Base-by-base conservation (phyloP, 1,284 basidiomycete species). In the Marasmius oreades region DNA sequence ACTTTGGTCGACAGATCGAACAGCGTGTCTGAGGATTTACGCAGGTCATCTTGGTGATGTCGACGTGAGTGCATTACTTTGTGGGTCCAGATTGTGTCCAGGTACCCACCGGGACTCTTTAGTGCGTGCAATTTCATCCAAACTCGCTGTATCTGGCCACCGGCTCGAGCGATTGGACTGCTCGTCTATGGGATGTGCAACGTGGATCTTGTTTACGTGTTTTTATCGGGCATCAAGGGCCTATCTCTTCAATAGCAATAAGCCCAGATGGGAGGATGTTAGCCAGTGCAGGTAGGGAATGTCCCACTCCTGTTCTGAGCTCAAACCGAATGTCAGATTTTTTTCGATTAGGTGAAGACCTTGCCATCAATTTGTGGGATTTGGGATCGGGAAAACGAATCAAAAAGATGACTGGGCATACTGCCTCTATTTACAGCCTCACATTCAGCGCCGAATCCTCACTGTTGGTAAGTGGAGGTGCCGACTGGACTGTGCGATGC, bases 171-270 rank as follows among this genome's bases (percentile, higher is more conserved):
- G 97, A 99, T 70, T 90, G 92, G 79, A 95, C 95, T 5, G 93
- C 94, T 60, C 85, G 97, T 45, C 73, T 99, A 37, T 99, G 97
- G 97, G 97, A 99, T 68, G 93, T 98, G n/a, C 97, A 99, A 67
- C 86, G 90, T 31, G 97, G 97, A 5, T 82, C 87, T 2, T 97
- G 94, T 70, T 87, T 99, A 3, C 86, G 97, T 10, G 90, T 99
- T 20, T 99, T 99, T 72, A 86, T 97, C 33, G 97, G 96, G 0
- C 97, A 99, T 69, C 92, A 95, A 64, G 94, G 92, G 50, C 79
- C 90, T 4, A 82, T 99, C n/a, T 91, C 93, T 5, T 84, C 89
- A 1, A 74, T 99, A 58, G 92, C 93, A 3, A 84, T 98, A 65
- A 94, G 91, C 64, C 94, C 95, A 3, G 96, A 98, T 71, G 97